These are phyloP conservation scores for Alternaria solani DNA, from an alignment of 2,329 filamentous ascomycete genomes.

Conservation along the genomic window DNA sequence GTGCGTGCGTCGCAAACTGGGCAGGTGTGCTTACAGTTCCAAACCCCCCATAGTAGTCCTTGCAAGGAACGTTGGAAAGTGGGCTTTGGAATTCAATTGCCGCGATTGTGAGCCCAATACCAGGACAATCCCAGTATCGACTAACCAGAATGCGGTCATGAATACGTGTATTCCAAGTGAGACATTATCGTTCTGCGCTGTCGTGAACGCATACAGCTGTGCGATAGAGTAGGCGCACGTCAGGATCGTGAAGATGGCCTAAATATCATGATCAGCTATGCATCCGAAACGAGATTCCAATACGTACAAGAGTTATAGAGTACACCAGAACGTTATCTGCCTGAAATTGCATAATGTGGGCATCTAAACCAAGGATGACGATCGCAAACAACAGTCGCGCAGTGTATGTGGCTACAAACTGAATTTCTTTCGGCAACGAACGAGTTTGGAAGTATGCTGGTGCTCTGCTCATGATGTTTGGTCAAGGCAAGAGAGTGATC, in stretches of 20 bases:
- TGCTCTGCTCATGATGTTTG: neutral
- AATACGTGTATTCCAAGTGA: neutral
- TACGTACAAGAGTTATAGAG: neutral
- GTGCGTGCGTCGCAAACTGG: neutral
- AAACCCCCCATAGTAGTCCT: neutral
- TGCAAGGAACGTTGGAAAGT: neutral
- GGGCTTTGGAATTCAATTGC: neutral
- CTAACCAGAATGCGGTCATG: neutral
- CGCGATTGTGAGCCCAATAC: neutral
- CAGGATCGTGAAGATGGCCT: neutral
- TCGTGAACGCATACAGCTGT: neutral
- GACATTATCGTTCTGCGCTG: no score
- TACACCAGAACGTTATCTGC: neutral
- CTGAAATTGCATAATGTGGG: neutral
- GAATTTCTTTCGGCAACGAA: no score
- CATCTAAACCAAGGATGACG: neutral
- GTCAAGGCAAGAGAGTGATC: no score
- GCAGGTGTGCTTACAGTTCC: neutral
- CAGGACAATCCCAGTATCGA: neutral
- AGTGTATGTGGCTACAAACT: neutral
- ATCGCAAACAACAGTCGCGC: neutral
- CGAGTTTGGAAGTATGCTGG: neutral
- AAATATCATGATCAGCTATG: neutral
- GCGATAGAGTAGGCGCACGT: neutral
- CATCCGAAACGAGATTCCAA: no score